phyloP scores from a whole-genome alignment of 352 stramenopile genomes.

The Phytophthora crassamura region DNA sequence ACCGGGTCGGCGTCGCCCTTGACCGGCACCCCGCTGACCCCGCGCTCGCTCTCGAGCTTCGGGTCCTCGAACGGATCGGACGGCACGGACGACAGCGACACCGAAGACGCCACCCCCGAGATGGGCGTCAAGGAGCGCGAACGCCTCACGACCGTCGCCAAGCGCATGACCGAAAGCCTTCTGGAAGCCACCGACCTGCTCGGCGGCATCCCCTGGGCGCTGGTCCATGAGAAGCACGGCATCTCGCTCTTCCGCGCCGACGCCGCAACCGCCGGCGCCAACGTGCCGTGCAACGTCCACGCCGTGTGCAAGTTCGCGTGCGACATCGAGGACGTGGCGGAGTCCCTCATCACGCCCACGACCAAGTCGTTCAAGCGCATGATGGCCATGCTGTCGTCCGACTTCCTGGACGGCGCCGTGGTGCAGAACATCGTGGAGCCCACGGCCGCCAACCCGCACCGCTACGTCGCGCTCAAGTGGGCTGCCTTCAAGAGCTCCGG shows the following conservation, averaged over 20 bases:
- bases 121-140: conserved; percentile 70
- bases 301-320: conserved; percentile 83
- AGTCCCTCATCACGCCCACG: conserved; percentile 82
- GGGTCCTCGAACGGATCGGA: conserved; percentile 32
- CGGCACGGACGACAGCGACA: conserved; percentile 20
- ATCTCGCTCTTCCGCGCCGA: conserved; percentile 86
- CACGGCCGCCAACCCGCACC: conserved; percentile 65
- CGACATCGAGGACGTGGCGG: conserved; percentile 83
- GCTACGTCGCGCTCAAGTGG: conserved; percentile 88
- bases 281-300: conserved; percentile 87
- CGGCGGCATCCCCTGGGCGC: conserved; percentile 69
- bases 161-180: conserved; percentile 83
- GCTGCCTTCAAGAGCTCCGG: conserved; percentile 86
- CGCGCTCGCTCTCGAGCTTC: conserved; percentile 29
- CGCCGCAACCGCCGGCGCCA: conserved; percentile 46
- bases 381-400: conserved; percentile 85
- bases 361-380: conserved; percentile 86
- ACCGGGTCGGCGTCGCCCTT: conserved; percentile 19
- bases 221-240: conserved; percentile 85
- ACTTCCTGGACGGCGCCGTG: conserved; percentile 85
- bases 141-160: conserved; percentile 74
- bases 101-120: conserved; percentile 7
- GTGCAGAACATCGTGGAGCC: conserved; percentile 84
- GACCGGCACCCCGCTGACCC: conserved; percentile 22
- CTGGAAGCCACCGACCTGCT: conserved; percentile 80